Evolutionary conservation across 441 rosid species (phyloP).

Genomic region (Biscutella laevigata): DNA sequence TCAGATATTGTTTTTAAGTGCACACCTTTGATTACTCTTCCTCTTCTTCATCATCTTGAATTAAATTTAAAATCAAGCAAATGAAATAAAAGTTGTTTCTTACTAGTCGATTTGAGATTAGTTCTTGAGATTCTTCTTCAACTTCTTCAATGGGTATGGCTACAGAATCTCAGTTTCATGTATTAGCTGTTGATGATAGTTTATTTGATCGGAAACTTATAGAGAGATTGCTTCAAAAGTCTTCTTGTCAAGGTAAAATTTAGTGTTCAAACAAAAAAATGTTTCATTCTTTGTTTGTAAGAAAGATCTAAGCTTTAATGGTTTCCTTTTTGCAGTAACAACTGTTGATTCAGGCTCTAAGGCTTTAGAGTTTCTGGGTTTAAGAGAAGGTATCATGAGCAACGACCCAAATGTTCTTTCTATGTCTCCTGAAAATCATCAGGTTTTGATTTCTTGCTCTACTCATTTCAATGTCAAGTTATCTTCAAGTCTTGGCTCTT

Average conservation of each 20-base stretch:
- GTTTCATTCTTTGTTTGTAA: background rate
- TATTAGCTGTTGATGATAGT: slow-evolving; percentile 61
- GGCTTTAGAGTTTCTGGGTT: slow-evolving; percentile 58
- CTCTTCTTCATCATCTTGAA: background rate
- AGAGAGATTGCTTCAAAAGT: slow-evolving; percentile 52
- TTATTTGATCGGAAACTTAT: slow-evolving; percentile 49
- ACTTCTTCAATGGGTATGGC: slow-evolving; percentile 42
- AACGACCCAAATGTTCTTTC: slow-evolving; percentile 27
- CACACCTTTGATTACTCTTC: slow-evolving; percentile 13
- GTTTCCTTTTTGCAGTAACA: slow-evolving; percentile 35
- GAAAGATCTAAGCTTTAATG: slow-evolving; percentile 13
- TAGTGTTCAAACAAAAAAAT: background rate
- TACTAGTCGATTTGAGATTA: background rate
- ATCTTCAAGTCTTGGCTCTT: no score
- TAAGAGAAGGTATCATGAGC: slow-evolving; percentile 24
- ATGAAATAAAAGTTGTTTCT: background rate
- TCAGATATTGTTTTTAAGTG: slow-evolving; percentile 45
- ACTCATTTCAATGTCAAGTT: background rate
- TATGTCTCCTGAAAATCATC: slow-evolving; percentile 31
- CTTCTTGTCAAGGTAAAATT: slow-evolving; percentile 52
- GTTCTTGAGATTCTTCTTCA: slow-evolving; percentile 10
- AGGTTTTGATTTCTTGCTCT: slow-evolving; percentile 26
- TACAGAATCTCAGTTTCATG: slow-evolving; percentile 46
- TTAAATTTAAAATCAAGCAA: background rate
- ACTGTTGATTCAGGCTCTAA: slow-evolving; percentile 61